A percentile compares a stretch with the other conserved stretches of the same genome.
Evolutionary conservation across 495 filamentous ascomycete genomes (phyloP).

Genomic region (Antarctomyces pellizariae): DNA sequence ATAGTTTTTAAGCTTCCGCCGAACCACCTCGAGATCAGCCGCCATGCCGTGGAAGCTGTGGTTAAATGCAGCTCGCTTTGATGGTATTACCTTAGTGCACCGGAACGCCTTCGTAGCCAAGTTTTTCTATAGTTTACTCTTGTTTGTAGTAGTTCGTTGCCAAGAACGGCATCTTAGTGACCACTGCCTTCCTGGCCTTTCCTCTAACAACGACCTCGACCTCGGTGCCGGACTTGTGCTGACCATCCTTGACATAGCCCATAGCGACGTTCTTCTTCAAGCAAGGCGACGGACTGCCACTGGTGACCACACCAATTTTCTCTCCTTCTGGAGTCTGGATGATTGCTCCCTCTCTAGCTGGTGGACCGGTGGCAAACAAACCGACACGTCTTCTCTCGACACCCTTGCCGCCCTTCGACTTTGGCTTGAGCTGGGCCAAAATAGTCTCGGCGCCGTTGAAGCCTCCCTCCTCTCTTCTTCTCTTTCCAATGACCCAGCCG

Average conservation of each 20-base stretch:
- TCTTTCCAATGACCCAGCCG: constrained; percentile 65
- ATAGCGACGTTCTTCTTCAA: constrained; percentile 82
- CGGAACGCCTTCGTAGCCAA: no score
- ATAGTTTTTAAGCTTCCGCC: no score
- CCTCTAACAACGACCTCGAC: constrained; percentile 62
- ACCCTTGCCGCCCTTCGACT: constrained; percentile 37
- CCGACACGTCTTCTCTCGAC: constrained; percentile 57
- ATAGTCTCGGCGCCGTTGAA: constrained; percentile 62
- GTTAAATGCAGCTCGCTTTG: no score
- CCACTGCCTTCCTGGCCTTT: constrained; percentile 51
- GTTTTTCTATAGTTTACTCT: no score
- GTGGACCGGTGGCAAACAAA: constrained; percentile 61
- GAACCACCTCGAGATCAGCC: no score
- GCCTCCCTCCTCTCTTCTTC: constrained; percentile 37
- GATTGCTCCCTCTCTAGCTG: constrained; percentile 71
- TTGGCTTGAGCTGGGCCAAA: constrained; percentile 42
- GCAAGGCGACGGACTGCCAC: constrained; percentile 71
- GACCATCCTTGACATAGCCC: constrained; percentile 68
- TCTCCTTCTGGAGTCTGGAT: constrained; percentile 38
- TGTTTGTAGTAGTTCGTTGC: constrained; percentile 47
- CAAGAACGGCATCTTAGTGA: constrained; percentile 89
- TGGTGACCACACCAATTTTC: constrained; percentile 49
- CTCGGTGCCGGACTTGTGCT: constrained; percentile 73
- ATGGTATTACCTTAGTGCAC: no score
- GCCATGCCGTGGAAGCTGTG: no score